Conservation (phyloP, 1,284 basidiomycete genomes). For the Ustilago tritici region DNA sequence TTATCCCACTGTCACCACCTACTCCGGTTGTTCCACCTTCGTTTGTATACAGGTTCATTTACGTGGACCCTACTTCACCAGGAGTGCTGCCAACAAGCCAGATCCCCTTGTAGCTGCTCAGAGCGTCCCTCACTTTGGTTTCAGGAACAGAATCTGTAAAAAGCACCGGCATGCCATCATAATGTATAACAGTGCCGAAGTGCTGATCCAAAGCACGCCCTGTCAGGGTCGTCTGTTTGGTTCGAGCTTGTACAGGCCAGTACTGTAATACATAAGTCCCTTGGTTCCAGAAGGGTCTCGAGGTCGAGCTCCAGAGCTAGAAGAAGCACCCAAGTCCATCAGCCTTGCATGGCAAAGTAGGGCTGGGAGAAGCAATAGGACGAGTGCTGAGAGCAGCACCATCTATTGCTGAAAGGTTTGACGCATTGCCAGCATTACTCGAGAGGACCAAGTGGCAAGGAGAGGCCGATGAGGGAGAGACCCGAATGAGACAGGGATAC, state of each 20-base stretch:
- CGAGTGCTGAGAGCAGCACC: slow-evolving; percentile 11
- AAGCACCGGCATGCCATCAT: not conserved
- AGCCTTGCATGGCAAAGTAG: not conserved
- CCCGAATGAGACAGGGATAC: not conserved
- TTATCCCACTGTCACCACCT: not conserved
- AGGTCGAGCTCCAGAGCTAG: not conserved
- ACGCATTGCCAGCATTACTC: not conserved
- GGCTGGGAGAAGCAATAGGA: slow-evolving; percentile 1
- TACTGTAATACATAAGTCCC: accelerated
- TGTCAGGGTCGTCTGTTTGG: no score
- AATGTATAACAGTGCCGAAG: not conserved
- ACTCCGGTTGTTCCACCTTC: not conserved
- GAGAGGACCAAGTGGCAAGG: not conserved
- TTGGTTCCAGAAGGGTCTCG: no score
- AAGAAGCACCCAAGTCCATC: not conserved
- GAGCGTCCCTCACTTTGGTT: not conserved
- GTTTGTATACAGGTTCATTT: not conserved
- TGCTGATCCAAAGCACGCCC: not conserved
- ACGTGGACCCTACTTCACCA: accelerated
- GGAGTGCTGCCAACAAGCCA: not conserved
- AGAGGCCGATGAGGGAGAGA: not conserved
- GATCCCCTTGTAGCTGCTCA: not conserved
- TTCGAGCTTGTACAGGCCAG: accelerated
- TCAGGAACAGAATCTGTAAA: not conserved
- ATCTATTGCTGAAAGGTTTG: not conserved